Evolutionary conservation across 495 filamentous ascomycete genomes (phyloP).

Genomic region (Aspergillus indologenus): DNA sequence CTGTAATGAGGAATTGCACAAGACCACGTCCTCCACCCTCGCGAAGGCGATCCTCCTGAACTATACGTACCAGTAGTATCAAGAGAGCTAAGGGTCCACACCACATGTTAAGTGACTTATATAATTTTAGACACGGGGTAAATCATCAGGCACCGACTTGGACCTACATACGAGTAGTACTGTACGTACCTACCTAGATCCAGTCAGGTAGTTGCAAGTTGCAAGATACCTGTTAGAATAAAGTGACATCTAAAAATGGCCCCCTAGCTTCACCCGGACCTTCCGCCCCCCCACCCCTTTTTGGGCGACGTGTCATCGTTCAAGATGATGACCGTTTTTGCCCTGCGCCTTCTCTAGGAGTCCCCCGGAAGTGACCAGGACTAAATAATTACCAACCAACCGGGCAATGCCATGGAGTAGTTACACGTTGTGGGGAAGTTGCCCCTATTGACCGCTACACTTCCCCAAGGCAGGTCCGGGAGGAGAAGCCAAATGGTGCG

Average conservation of each 20-base stretch:
- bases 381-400: neutral
- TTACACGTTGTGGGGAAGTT: neutral
- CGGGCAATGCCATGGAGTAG: neutral
- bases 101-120: neutral
- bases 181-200: neutral
- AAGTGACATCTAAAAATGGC: neutral
- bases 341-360: neutral
- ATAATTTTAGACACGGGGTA: constrained; percentile 7
- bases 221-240: neutral
- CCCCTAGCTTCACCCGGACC: constrained; percentile 11
- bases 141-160: neutral
- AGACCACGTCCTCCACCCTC: neutral
- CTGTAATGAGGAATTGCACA: neutral
- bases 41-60: neutral
- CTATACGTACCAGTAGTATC: neutral
- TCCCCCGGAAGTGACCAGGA: neutral
- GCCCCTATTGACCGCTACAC: constrained; percentile 2
- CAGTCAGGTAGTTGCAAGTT: neutral
- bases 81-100: neutral
- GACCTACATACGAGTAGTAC: too few species aligned
- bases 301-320: constrained; percentile 19
- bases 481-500: neutral
- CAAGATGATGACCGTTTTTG: neutral
- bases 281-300: constrained; percentile 1
- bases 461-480: constrained; percentile 3